Base-by-base conservation (phyloP, 306 rosid genomes). In the Styphnolobium japonicum region DNA sequence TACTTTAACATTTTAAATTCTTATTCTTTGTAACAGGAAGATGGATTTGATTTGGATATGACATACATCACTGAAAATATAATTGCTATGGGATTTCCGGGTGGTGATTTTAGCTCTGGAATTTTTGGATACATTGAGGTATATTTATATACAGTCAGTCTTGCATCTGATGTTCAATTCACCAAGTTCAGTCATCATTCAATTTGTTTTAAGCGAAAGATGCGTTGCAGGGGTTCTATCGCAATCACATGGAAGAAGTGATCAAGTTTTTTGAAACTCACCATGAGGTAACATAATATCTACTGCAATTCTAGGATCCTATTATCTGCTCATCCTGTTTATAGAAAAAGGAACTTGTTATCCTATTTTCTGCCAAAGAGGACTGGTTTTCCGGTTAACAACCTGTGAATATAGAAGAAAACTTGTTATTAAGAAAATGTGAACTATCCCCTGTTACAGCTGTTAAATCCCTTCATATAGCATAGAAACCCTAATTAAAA, bases 211-310 rank as follows among this genome's bases (percentile, higher is more conserved):
- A 84, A 86, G 23, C 69, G 66, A 75, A 80, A 79, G 45, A 39
- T 81, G 52, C 87, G 67, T 51, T 89, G 84, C 92, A 92, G 98
- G 98, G 98, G 18, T 89, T 94, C 80, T 94, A 94, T 80, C 87
- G 97, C 71, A 94, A 94, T 87, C 98, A 94, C 87, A 94, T 94
- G 97, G 97, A 92, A 79, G 98, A 94, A 86, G 97, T 94, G 71
- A 88, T 92, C 74, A 90, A 80, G 53, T 94, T 92, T 83, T 88
- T 94, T 57, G 97, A 94, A 76, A 88, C 92, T 52, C 93, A 86
- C 82, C 98, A 94, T 82, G 84, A 94, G 98, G 97, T 94, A 85
- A 29, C 63, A 55, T 73, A 58, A 18, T 68, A 19, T 73, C 23
- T 79, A 53, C 63, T 51, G 78, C 31, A 68, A 45, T 42, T 58